These are phyloP conservation scores for Fistulifera pelliculosa DNA, from an alignment of 108 stramenopile genomes.

Conservation along the genomic window DNA sequence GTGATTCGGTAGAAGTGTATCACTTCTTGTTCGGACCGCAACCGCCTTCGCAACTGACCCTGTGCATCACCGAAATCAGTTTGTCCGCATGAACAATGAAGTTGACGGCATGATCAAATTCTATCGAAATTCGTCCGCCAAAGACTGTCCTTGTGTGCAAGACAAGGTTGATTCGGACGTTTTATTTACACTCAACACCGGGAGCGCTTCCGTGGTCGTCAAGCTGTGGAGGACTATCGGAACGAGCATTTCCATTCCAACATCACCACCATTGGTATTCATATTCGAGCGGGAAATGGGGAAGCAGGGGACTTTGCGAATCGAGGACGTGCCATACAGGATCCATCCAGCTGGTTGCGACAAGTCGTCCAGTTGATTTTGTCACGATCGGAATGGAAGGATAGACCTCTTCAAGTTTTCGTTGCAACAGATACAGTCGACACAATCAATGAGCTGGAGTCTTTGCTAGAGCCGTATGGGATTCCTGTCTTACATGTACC, in stretches of 20 bases:
- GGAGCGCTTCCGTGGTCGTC: constrained; percentile 16
- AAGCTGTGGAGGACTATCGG: constrained; percentile 12
- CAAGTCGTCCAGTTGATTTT: neutral
- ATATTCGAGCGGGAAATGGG: constrained; percentile 50
- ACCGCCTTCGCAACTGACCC: neutral
- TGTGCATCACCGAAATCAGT: neutral
- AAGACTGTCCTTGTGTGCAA: constrained; percentile 11
- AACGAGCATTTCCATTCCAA: constrained; percentile 19
- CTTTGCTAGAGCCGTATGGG: constrained; percentile 5
- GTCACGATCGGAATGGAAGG: constrained; percentile 1
- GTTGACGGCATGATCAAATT: neutral
- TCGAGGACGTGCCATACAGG: constrained; percentile 23
- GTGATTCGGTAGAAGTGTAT: constrained; percentile 4
- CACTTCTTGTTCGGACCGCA: constrained; percentile 3
- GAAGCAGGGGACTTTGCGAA: constrained; percentile 32
- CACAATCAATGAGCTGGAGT: constrained; percentile 19
- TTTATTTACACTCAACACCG: constrained; percentile 15
- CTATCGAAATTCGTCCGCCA: neutral
- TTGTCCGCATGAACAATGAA: neutral
- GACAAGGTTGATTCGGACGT: constrained; percentile 20
- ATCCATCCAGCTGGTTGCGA: constrained; percentile 10
- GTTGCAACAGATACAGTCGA: constrained; percentile 42
- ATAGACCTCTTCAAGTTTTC: constrained; percentile 21
- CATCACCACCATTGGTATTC: constrained; percentile 36
- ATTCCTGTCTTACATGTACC: constrained; percentile 14